Conservation (phyloP, 805 yeast species). For the Groenewaldozyma salmanticensis region DNA sequence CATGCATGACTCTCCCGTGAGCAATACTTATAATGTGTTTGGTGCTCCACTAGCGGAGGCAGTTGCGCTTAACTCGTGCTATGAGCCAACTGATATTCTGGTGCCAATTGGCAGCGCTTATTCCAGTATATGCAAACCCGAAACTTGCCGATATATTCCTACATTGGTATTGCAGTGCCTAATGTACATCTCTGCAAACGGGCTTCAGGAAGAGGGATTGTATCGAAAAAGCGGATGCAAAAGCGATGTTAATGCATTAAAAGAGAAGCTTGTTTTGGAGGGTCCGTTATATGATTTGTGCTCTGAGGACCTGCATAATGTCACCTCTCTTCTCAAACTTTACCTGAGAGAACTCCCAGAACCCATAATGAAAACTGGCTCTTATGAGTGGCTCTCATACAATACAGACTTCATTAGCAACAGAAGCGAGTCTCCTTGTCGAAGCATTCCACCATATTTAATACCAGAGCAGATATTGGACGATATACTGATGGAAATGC, state of each 20-base stretch:
- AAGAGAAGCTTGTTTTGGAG: slow-evolving; percentile 14
- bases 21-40: slow-evolving; percentile 9
- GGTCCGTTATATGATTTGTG: slow-evolving; percentile 15
- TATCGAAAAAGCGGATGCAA: slow-evolving; percentile 24
- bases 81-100: slow-evolving; percentile 5
- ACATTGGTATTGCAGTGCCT: slow-evolving; percentile 13
- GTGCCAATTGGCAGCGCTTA: slow-evolving; percentile 1
- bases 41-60: slow-evolving; percentile 15
- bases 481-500: slow-evolving; percentile 11
- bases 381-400: neutral
- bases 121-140: slow-evolving; percentile 7
- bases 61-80: slow-evolving; percentile 6
- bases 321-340: slow-evolving; percentile 23
- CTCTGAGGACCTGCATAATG: slow-evolving; percentile 21
- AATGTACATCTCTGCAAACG: slow-evolving; percentile 16
- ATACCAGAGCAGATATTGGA: slow-evolving; percentile 11
- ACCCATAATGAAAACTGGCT: slow-evolving; percentile 11
- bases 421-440: neutral
- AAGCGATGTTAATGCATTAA: slow-evolving; percentile 16
- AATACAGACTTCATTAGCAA: neutral
- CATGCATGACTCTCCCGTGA: no score
- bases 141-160: slow-evolving; percentile 12
- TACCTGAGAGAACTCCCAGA: slow-evolving; percentile 24
- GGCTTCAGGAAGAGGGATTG: slow-evolving; percentile 24
- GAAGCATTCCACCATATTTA: neutral